Evolutionary conservation across 805 yeast genomes (phyloP), one percentile per base, ranked within the genome.

Genomic region (Metschnikowia cubensis): DNA sequence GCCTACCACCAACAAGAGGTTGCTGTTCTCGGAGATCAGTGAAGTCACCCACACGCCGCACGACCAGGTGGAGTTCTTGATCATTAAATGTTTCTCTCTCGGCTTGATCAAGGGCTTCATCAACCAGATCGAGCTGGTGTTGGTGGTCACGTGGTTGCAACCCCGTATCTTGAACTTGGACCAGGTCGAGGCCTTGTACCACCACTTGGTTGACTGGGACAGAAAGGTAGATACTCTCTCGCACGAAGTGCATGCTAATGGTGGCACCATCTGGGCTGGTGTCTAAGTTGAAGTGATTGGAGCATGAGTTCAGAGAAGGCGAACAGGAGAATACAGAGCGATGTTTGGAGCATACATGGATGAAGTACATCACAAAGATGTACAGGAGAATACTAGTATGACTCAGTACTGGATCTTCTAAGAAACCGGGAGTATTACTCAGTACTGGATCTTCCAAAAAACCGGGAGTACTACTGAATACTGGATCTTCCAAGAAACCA

Each of bases 141-240:
- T 94, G 50, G 83, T 85, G 33, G 83, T 94, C 43, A 83, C 87
- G 25, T 94, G 99, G 99, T 85, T 92, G 54, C 98, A 94, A 75
- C 98, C 99, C 51, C 80, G 98, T 62, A 88, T 90, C 49, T 85
- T 94, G 78, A 89, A 89, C 62, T 76, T 75, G 55, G 81, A 80
- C 40, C 99, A 94, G 74, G 86, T 92, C 51, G 79, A 76, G 50
- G 76, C 77, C 40, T 89, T 94, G 87, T 82, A 83, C 56, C 75
- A 77, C 47, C 86, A 87, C 60, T 78, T 94, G 63, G 75, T 75
- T 25, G 76, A 75, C 46, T 94, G 99, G 99, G 85, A 87, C 59
- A 66, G 68, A 48, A 84, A 84, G 59, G 97, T 92, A 22, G 76
- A 77, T 35, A 74, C 75, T 33, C 76, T 94, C 58, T 86, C 70